Evolutionary conservation across 2,329 filamentous ascomycete species (phyloP).

Genomic region (Tolypocladium ovalisporum): DNA sequence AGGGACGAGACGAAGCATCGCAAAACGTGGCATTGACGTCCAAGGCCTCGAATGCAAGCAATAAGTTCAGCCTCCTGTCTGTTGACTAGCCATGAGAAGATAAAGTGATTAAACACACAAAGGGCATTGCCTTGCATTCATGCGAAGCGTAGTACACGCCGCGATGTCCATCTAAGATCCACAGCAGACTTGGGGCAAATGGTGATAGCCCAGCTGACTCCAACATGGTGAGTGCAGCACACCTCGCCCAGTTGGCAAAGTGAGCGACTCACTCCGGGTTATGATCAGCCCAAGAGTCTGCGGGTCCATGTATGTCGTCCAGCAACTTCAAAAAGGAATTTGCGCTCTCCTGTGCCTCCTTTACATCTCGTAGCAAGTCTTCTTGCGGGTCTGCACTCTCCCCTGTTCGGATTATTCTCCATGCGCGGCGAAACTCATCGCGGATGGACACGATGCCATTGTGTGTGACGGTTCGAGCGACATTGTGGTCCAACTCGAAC

Average conservation of each 20-base stretch:
- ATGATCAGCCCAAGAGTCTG: background rate
- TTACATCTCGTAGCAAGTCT: conserved; percentile 41
- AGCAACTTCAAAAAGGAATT: conserved; percentile 16
- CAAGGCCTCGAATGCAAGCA: background rate
- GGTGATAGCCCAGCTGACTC: background rate
- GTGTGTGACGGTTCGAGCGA: conserved; percentile 77
- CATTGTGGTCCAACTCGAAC: conserved; percentile 80
- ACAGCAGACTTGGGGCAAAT: background rate
- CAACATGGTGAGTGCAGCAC: too few relatives aligned
- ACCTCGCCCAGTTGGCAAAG: background rate
- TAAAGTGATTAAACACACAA: background rate
- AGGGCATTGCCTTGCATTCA: background rate
- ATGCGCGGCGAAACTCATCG: conserved; percentile 74
- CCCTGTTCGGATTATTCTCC: conserved; percentile 53
- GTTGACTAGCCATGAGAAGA: conserved; percentile 1
- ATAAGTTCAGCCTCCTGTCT: conserved; percentile 7
- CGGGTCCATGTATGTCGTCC: conserved; percentile 22
- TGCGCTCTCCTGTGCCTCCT: conserved; percentile 15
- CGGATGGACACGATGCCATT: conserved; percentile 71
- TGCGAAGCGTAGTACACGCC: too few relatives aligned
- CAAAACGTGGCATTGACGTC: background rate
- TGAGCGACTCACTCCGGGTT: background rate
- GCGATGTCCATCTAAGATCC: background rate
- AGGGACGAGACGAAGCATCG: background rate
- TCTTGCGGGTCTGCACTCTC: conserved; percentile 32